Evolutionary conservation across 2,329 filamentous ascomycete species (phyloP), one percentile per base, ranked within the genome.

Genomic region (Botrytis porri): DNA sequence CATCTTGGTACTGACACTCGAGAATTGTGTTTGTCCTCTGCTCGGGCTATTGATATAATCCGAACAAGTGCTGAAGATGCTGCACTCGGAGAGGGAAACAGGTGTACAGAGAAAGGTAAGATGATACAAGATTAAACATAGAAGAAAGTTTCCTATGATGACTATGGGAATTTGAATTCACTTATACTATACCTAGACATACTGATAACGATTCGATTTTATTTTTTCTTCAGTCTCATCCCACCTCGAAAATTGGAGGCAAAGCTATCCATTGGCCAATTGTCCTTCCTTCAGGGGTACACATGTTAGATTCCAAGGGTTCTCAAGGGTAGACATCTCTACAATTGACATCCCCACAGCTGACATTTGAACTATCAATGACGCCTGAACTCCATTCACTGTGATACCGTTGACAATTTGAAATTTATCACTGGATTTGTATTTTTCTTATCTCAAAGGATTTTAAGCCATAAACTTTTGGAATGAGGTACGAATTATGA

Each of bases 1-100:
- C 77, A 78, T 78, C 45, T 45, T 45, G 29, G 5, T 41, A 32
- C 48, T 25, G 7, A 39, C 3, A 20, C 37, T 57, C 35, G 18
- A 69, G 48, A 54, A 25, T 29, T 29, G 4, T 32, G 48, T 10
- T 25, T 57, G 51, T 41, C 35, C 64, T 67, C 35, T 29, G 48
- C 64, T 41, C 22, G 10, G 35, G 32, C 12, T 22, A 41, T 54
- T 32, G 37, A 57, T 41, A 14, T n/a, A 37, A 67, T 37, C 32
- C n/a, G 9, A 57, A 16, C 37, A 69, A 41, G 29, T 57, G 35
- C 65, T 32, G 10, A 16, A 57, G 18, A 41, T 57, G 16, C 32
- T 22, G 35, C 14, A 32, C 25, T 10, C 16, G 7, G 22, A 54
- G 16, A 22, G 22, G 35, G 12, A 16, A 9, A 10, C 20, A 41